Percentiles rank a stretch among this genome's conserved stretches.
These are phyloP conservation scores for Sarocladiaceae sp. DNA, from an alignment of 2,329 filamentous ascomycete species.

Conservation along the genomic window DNA sequence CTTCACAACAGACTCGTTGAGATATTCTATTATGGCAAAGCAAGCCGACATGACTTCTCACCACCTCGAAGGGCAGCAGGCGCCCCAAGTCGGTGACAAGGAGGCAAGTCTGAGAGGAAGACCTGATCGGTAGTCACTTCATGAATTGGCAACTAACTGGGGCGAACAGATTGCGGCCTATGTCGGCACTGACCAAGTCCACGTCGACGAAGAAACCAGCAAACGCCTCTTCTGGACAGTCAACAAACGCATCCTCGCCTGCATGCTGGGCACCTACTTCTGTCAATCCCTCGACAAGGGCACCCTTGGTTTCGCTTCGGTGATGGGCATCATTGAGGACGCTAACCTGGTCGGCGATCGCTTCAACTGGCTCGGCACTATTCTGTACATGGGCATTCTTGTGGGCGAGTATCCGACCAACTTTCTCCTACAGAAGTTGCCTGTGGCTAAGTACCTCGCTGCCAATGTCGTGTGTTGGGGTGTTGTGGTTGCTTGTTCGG, in stretches of 20 bases:
- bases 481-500: slow-evolving; percentile 27
- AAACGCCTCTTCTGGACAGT: slow-evolving; percentile 41
- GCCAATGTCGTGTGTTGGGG: slow-evolving; percentile 40
- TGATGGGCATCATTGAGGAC: slow-evolving; percentile 45
- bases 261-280: slow-evolving; percentile 44
- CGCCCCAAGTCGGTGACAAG: background rate
- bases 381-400: slow-evolving; percentile 36
- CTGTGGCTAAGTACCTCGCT: slow-evolving; percentile 39
- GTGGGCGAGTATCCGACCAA: slow-evolving; percentile 42
- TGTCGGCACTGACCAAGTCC: slow-evolving; percentile 12
- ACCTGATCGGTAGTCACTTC: background rate
- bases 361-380: slow-evolving; percentile 56
- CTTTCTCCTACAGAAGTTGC: slow-evolving; percentile 40
- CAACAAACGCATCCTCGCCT: slow-evolving; percentile 42
- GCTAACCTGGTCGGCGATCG: slow-evolving; percentile 41
- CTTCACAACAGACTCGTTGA: background rate
- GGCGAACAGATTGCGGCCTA: slow-evolving; percentile 8
- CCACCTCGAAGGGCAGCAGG: background rate
- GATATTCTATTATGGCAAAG: background rate
- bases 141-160: too few relatives aligned
- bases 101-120: slow-evolving; percentile 3
- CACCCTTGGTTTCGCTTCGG: slow-evolving; percentile 44
- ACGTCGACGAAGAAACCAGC: slow-evolving; percentile 49
- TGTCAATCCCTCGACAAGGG: slow-evolving; percentile 49
- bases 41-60: background rate